These are phyloP conservation scores for Crucibulum laeve DNA, from an alignment of 768 basidiomycete genomes.

Conservation along the genomic window DNA sequence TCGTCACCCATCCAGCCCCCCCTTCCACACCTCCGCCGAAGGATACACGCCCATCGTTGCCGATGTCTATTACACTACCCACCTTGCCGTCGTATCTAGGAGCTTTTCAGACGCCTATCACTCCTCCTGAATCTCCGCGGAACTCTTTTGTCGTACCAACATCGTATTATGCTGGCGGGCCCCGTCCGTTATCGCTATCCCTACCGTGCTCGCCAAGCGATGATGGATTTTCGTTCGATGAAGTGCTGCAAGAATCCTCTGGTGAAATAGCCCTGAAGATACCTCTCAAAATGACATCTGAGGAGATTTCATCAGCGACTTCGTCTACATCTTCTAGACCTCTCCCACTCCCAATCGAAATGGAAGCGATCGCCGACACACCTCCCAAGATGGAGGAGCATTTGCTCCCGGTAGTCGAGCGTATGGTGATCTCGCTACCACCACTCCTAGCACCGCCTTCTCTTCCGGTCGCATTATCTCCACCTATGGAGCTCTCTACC, in stretches of 20 bases:
- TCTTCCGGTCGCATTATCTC: slow-evolving; percentile 8
- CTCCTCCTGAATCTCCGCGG: slow-evolving; percentile 28
- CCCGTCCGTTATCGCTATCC: not conserved
- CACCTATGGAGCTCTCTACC: slow-evolving; percentile 2
- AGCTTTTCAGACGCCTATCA: slow-evolving; percentile 26
- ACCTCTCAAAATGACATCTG: not conserved
- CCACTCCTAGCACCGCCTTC: not conserved
- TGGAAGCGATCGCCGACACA: no score
- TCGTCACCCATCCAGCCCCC: not conserved
- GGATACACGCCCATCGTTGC: slow-evolving; percentile 7
- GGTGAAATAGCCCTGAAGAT: not conserved
- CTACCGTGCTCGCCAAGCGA: not conserved
- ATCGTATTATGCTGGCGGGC: not conserved
- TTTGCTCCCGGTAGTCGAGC: no score
- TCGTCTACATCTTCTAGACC: not conserved
- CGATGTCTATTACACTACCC: slow-evolving; percentile 15
- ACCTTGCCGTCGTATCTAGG: slow-evolving; percentile 12
- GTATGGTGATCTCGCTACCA: no score
- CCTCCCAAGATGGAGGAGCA: no score
- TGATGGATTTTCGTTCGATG: no score
- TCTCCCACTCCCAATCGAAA: not conserved
- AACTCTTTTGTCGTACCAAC: slow-evolving; percentile 15
- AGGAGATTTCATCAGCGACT: not conserved
- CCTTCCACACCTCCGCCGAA: slow-evolving; percentile 5
- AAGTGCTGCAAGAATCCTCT: no score